Evolutionary conservation across 2,329 filamentous ascomycete species (phyloP), one percentile per base, ranked within the genome.

Genomic region (Lachnellula cervina): DNA sequence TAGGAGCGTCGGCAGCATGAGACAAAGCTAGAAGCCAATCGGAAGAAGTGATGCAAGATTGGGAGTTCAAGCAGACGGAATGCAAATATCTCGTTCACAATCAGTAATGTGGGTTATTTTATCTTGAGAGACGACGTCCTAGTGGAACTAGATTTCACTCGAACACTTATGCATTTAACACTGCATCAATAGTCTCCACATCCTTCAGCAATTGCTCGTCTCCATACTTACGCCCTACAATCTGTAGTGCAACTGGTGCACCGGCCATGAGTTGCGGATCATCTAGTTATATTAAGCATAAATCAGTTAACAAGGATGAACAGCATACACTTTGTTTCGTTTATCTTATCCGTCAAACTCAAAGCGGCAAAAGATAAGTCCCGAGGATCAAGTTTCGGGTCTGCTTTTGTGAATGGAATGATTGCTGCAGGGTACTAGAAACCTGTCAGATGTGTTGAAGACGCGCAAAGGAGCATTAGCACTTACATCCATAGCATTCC

Each of bases 401-500:
- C 65, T 8, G 57, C 69, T 7, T 62, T 62, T 5, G 66, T 67
- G 38, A 69, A 69, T 2, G 70, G 70, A 17, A 71, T 59, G 13
- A 71, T 63, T 11, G 68, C 59, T 2, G 70, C 69, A 4, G 69
- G 70, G 49, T 70, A 71, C 68, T 70, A 54, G 21, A 32, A 14
- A 21, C 0, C 28, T 25, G 28, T 58, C 32, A 57, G 49, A 14
- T 17, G 3, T 7, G n/a, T n/a, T n/a, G 5, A 13, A 19, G 42
- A 35, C 38, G 51, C n/a, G 47, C 44, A 25, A 28, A 4, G 55
- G 21, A 1, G 17, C 14, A 16, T 3, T 2, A n/a, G 4, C 4
- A 56, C 67, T 52, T 57, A 69, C 68, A 61, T 72, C 70, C n/a
- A 64, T 59, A 16, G 67, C 66, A 56, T 72, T 72, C 69, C 69